phyloP scores from a whole-genome alignment of 2,329 filamentous ascomycete genomes.

The Colletotrichum lindemuthianum region DNA sequence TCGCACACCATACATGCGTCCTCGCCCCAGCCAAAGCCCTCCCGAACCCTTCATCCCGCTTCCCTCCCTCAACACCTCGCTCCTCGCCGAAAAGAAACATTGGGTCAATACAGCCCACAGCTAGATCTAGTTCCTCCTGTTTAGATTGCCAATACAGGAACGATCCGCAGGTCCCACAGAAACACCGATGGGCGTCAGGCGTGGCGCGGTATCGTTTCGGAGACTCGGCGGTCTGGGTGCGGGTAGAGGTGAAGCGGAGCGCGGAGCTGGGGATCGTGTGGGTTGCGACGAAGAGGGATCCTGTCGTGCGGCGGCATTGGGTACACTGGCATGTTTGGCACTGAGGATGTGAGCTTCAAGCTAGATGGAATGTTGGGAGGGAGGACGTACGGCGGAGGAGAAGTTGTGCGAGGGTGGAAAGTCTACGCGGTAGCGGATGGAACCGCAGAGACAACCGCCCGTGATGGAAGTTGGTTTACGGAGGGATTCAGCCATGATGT shows the following conservation, averaged over 20 bases:
- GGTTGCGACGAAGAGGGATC: slow-evolving; percentile 54
- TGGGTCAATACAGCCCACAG: slow-evolving; percentile 57
- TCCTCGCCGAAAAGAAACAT: slow-evolving; percentile 47
- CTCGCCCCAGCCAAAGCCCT: slow-evolving; percentile 48
- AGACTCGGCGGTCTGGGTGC: slow-evolving; percentile 39
- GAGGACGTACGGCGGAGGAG: slow-evolving; percentile 42
- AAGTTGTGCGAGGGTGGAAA: slow-evolving; percentile 59
- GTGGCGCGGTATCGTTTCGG: slow-evolving; percentile 51
- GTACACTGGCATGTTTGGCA: slow-evolving; percentile 63
- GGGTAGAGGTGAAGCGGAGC: slow-evolving; percentile 46
- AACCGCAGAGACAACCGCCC: slow-evolving; percentile 62
- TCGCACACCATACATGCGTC: slow-evolving; percentile 54
- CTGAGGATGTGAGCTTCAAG: slow-evolving; percentile 41
- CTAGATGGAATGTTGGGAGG: not conserved
- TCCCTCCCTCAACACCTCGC: slow-evolving; percentile 17
- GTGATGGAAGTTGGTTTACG: slow-evolving; percentile 48
- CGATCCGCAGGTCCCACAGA: slow-evolving; percentile 60
- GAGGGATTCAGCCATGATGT: slow-evolving; percentile 3
- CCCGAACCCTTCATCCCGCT: slow-evolving; percentile 45
- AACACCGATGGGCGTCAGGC: slow-evolving; percentile 52
- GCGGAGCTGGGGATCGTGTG: slow-evolving; percentile 49
- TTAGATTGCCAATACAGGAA: slow-evolving; percentile 57
- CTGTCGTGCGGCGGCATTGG: slow-evolving; percentile 63
- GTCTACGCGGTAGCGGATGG: slow-evolving; percentile 57
- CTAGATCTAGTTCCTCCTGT: slow-evolving; percentile 44